Evolutionary conservation across 148 eudicot genomes (phyloP), one percentile per base, ranked within the genome.

Genomic region (Amaranthus palmeri): DNA sequence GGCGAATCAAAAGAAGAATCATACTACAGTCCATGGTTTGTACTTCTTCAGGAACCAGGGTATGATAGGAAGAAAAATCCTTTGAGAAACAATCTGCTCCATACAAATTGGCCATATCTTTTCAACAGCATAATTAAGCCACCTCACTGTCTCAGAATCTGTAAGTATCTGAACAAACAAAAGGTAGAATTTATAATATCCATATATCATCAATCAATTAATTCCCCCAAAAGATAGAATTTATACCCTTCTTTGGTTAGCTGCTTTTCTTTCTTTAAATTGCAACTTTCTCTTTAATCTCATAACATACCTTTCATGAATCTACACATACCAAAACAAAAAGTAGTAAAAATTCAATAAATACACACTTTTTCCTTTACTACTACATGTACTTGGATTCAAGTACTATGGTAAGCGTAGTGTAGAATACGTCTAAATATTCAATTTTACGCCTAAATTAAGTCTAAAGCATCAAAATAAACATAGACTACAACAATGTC

Each of bases 1-100:
- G 13, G 57, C 41, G 17, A 12, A 42, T 8, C 66, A 63, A 72
- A 10, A 8, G 70, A 9, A 44, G 48, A 79, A 46, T 54, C 90
- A 76, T 95, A 95, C 98, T 78, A 82, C 96, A 66, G 93, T 92
- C 99, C 97, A 90, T 8, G 99, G 99, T 76, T 95, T 95, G 85
- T 89, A 95, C 82, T 95, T 95, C 68, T 90, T 78, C 81, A 95
- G 74, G 81, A 95, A 91, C 99, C 99, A 95, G 43, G 99, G 99
- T 44, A 95, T 73, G 40, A 95, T 88, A n/a, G 96, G 89, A 54
- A 92, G 90, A 57, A 95, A 91, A 57, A 95, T 81, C 73, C 84
- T 86, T 86, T 95, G 96, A 25, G 99, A 95, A 58, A 92, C 86
- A 65, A 95, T 87, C 60, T 87, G 79, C 79, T 92, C 99, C 80